Conservation (phyloP, 345 rosid genomes). For the Garcia nutans region DNA sequence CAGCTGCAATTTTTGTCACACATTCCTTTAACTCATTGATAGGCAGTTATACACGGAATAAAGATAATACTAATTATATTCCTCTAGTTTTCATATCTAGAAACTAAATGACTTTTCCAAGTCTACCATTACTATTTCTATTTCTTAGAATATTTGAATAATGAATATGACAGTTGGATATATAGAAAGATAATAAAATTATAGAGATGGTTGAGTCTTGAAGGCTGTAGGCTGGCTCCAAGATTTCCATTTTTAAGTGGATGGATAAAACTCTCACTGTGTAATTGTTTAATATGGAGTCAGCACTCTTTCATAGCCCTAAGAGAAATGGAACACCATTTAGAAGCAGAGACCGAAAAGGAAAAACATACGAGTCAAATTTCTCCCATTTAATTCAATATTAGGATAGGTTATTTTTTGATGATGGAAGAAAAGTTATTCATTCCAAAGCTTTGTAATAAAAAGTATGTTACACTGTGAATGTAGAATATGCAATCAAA, state of each 20-base stretch:
- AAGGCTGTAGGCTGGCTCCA: background rate
- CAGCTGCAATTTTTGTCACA: conserved; percentile 49
- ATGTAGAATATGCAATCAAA: background rate
- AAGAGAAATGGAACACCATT: background rate
- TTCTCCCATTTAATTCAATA: background rate
- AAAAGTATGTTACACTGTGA: background rate
- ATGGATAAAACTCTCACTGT: background rate
- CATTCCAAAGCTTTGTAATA: background rate
- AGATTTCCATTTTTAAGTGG: background rate
- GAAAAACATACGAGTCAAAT: background rate
- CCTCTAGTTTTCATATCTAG: background rate
- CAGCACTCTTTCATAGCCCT: background rate
- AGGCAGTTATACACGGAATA: background rate
- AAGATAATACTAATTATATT: background rate
- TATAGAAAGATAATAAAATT: background rate
- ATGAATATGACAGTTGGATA: background rate
- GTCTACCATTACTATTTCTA: background rate
- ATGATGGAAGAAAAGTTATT: background rate
- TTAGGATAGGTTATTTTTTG: background rate
- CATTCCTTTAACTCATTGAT: background rate
- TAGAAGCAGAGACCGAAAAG: background rate
- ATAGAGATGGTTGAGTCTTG: background rate
- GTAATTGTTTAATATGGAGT: background rate
- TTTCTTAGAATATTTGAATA: background rate
- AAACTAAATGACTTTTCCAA: background rate